phyloP scores from a whole-genome alignment of 2,329 filamentous ascomycete species.

The Calycina herbarum region DNA sequence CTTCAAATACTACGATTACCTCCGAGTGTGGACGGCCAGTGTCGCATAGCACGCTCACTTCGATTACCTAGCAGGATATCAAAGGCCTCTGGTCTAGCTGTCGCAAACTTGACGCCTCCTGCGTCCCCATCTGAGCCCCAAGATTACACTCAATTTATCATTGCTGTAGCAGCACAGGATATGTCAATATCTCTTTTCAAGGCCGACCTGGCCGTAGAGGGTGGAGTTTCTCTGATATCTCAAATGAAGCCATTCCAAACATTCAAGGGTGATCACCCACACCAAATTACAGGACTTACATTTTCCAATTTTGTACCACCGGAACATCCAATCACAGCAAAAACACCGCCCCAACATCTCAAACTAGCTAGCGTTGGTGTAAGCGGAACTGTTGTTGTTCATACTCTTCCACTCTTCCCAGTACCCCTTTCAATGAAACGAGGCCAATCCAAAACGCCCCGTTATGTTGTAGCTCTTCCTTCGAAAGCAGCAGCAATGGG shows the following conservation, averaged over 20 bases:
- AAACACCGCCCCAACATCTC: conserved; percentile 33
- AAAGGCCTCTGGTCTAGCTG: conserved; percentile 75
- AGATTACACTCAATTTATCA: conserved; percentile 71
- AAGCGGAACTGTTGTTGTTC: conserved; percentile 38
- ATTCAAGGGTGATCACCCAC: conserved; percentile 55
- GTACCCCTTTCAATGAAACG: conserved; percentile 34
- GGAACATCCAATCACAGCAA: conserved; percentile 30
- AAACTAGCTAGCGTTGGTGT: conserved; percentile 39
- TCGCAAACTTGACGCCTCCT: conserved; percentile 64
- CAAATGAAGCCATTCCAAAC: conserved; percentile 54
- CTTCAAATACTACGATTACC: conserved; percentile 54
- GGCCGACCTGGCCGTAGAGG: conserved; percentile 62
- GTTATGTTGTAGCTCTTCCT: conserved; percentile 36
- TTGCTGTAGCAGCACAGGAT: conserved; percentile 80
- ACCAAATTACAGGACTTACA: conserved; percentile 58
- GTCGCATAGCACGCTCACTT: conserved; percentile 52
- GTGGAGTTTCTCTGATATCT: conserved; percentile 49
- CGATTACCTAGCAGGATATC: conserved; percentile 68
- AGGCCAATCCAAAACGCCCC: conserved; percentile 33
- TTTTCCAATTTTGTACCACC: conserved; percentile 49
- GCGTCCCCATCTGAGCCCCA: conserved; percentile 50
- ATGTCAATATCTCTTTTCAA: conserved; percentile 77
- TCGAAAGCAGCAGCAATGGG: conserved; percentile 30
- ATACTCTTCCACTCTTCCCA: conserved; percentile 38
- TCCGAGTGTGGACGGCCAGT: conserved; percentile 38